A percentile compares a stretch with the other conserved stretches of the same genome.
Conservation (phyloP, 2,329 filamentous ascomycete genomes). For the Pseudogymnoascus destructans region DNA sequence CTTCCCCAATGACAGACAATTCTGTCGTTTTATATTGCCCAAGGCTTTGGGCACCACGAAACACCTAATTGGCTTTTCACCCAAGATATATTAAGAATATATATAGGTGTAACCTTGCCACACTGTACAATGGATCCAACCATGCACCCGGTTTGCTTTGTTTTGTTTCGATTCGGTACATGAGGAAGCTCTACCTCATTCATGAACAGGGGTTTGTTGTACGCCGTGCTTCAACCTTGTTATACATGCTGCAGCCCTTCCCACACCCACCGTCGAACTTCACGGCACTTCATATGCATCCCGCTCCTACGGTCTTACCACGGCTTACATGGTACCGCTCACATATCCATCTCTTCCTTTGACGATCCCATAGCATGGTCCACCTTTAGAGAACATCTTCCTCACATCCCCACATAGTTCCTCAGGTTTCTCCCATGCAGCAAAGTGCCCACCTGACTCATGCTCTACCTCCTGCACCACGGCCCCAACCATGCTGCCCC, state of each 20-base stretch:
- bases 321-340: background rate
- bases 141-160: background rate
- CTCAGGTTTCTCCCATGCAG: conserved; percentile 42
- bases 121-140: background rate
- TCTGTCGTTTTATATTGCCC: background rate
- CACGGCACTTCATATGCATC: background rate
- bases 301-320: background rate
- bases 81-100: background rate
- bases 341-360: conserved; percentile 12
- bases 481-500: conserved; percentile 42
- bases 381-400: conserved; percentile 39
- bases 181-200: background rate
- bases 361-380: conserved; percentile 27
- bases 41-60: background rate
- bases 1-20: background rate
- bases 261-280: background rate
- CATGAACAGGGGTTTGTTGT: background rate
- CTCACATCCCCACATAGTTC: conserved; percentile 38
- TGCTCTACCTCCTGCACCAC: conserved; percentile 40
- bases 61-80: background rate
- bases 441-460: conserved; percentile 36
- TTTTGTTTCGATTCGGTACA: background rate
- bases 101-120: background rate
- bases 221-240: background rate
- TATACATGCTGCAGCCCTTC: background rate